A percentile compares a stretch with the other conserved stretches of the same genome.
These are phyloP conservation scores for Dothiorella sarmentorum DNA, from an alignment of 2,329 filamentous ascomycete species.

Conservation along the genomic window DNA sequence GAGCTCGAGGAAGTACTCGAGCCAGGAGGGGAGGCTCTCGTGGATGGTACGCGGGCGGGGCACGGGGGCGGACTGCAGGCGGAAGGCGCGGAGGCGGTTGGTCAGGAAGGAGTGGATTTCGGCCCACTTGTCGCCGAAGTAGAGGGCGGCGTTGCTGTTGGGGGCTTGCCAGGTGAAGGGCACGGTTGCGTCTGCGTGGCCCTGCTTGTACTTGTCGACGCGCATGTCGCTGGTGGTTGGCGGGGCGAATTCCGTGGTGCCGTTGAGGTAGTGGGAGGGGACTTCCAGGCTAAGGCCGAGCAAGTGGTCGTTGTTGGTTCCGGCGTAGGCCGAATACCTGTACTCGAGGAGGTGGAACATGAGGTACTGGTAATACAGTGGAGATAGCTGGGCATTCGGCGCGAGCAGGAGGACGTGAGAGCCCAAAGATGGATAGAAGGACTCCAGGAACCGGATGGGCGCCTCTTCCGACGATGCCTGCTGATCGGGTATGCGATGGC, in stretches of 20 bases:
- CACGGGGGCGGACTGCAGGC: slow-evolving; percentile 23
- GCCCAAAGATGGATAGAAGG: slow-evolving; percentile 71
- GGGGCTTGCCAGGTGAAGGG: slow-evolving; percentile 85
- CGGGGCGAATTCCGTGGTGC: slow-evolving; percentile 52
- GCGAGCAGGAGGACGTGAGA: slow-evolving; percentile 84
- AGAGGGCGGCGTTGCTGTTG: slow-evolving; percentile 74
- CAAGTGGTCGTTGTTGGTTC: slow-evolving; percentile 52
- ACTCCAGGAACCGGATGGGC: slow-evolving; percentile 74
- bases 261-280: slow-evolving; percentile 62
- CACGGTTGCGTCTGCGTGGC: slow-evolving; percentile 37
- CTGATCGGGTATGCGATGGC: slow-evolving; percentile 66
- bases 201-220: slow-evolving; percentile 27
- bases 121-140: slow-evolving; percentile 81
- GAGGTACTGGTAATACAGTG: slow-evolving; percentile 81
- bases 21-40: slow-evolving; percentile 68
- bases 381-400: slow-evolving; percentile 73
- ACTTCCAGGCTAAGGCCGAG: slow-evolving; percentile 78
- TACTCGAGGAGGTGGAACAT: slow-evolving; percentile 76
- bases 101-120: slow-evolving; percentile 80
- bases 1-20: slow-evolving; percentile 74
- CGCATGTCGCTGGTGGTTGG: slow-evolving; percentile 43
- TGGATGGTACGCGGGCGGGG: slow-evolving; percentile 49
- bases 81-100: slow-evolving; percentile 49
- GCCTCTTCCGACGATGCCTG: slow-evolving; percentile 65
- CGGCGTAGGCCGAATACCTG: slow-evolving; percentile 58